Evolutionary conservation across 2,329 filamentous ascomycete species (phyloP).

Genomic region (Xylaria sp.): DNA sequence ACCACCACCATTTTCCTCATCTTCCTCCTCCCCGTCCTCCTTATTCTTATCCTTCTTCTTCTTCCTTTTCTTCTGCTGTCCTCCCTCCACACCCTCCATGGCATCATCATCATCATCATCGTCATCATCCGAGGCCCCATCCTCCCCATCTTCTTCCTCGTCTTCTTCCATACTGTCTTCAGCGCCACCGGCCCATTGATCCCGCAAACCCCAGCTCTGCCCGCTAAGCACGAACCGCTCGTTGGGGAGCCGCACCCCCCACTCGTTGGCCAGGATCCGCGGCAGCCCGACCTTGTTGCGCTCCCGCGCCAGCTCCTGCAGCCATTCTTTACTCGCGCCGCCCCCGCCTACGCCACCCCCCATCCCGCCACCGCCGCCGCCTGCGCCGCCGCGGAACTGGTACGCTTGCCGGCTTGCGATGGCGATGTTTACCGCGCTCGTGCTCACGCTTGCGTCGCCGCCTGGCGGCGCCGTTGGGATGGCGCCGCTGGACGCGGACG

Average conservation of each 20-base stretch:
- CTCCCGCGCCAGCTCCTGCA: constrained; percentile 78
- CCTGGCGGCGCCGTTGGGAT: constrained; percentile 59
- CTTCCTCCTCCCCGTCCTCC: constrained; percentile 51
- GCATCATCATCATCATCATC: constrained; percentile 52
- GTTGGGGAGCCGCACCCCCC: constrained; percentile 73
- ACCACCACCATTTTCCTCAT: constrained; percentile 58
- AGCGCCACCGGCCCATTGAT: constrained; percentile 61
- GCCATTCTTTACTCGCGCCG: constrained; percentile 77
- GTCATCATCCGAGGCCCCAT: constrained; percentile 50
- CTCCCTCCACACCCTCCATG: constrained; percentile 61
- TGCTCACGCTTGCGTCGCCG: constrained; percentile 67
- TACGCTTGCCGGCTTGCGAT: constrained; percentile 75
- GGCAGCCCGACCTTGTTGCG: constrained; percentile 75
- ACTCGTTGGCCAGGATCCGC: constrained; percentile 71
- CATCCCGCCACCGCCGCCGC: constrained; percentile 53
- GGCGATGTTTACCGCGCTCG: constrained; percentile 77
- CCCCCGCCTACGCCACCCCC: constrained; percentile 56
- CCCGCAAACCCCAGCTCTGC: constrained; percentile 71
- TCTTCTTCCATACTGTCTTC: constrained; percentile 5
- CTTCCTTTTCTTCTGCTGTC: constrained; percentile 42
- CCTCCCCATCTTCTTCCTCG: neutral
- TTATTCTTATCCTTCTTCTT: constrained; percentile 42
- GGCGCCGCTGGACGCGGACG: constrained; percentile 62
- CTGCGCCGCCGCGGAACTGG: constrained; percentile 70
- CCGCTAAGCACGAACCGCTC: constrained; percentile 76